Conservation (phyloP, 306 rosid genomes). For the Styphnolobium japonicum region DNA sequence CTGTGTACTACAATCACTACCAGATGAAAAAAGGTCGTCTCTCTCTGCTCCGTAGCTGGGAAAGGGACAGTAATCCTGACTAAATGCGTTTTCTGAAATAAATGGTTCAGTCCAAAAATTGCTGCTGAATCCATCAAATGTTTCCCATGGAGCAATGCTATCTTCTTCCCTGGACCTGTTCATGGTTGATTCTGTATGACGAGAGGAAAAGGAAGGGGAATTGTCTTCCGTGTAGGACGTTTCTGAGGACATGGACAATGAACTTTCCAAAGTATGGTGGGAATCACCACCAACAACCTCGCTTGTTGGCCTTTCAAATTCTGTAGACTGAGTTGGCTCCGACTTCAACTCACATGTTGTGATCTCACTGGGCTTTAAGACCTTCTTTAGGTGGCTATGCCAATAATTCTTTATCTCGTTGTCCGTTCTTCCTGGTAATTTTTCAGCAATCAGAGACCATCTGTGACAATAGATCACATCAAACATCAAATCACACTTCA, state of each 20-base stretch:
- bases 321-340: background rate
- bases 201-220: conserved; percentile 14
- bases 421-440: conserved; percentile 67
- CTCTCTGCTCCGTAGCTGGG: background rate
- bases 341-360: background rate
- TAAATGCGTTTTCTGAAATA: conserved; percentile 30
- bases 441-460: conserved; percentile 68
- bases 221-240: conserved; percentile 12
- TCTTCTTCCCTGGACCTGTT: conserved; percentile 9
- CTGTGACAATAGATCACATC: conserved; percentile 14
- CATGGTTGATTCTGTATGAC: background rate
- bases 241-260: conserved; percentile 27
- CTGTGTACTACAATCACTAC: conserved; percentile 6
- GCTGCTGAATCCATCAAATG: conserved; percentile 17
- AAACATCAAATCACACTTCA: background rate
- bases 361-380: background rate
- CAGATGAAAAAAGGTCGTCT: conserved; percentile 20
- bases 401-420: conserved; percentile 70
- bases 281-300: background rate
- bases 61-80: background rate
- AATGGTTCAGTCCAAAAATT: conserved; percentile 70
- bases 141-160: conserved; percentile 12
- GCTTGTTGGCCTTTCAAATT: conserved; percentile 5
- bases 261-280: conserved; percentile 41
- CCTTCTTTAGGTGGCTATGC: conserved; percentile 63